Conservation (phyloP, 352 stramenopile species). For the Pythium diclinum region DNA sequence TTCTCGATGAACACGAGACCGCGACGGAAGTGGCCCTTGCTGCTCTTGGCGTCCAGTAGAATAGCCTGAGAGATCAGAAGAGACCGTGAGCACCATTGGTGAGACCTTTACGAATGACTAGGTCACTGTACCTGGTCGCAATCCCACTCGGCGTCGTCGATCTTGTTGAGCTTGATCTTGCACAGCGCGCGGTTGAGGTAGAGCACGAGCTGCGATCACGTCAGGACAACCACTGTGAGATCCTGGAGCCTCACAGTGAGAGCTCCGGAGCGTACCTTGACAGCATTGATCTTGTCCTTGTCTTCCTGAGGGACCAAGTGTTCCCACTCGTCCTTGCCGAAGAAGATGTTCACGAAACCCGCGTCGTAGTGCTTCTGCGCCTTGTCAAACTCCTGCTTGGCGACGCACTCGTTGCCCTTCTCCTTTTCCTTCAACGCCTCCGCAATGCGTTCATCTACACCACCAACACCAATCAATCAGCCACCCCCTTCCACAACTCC, state of each 20-base stretch:
- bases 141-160: conserved; percentile 82
- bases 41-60: conserved; percentile 48
- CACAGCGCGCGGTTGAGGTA: conserved; percentile 82
- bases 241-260: not conserved
- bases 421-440: conserved; percentile 75
- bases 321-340: conserved; percentile 84
- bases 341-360: conserved; percentile 87
- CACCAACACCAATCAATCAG: not conserved
- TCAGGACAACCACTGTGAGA: not conserved
- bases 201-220: conserved; percentile 41
- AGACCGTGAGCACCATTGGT: not conserved
- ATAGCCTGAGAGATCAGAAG: conserved; percentile 44
- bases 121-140: conserved; percentile 58
- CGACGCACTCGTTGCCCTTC: conserved; percentile 69
- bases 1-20: conserved; percentile 80
- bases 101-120: not conserved
- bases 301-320: conserved; percentile 66
- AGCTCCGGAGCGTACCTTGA: conserved; percentile 45
- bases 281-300: conserved; percentile 75
- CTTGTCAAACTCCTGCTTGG: conserved; percentile 65
- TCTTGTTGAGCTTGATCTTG: conserved; percentile 84
- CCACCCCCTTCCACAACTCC: not conserved
- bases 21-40: conserved; percentile 80
- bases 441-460: conserved; percentile 66
- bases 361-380: conserved; percentile 87